Evolutionary conservation across 345 rosid genomes (phyloP), one percentile per base, ranked within the genome.

Genomic region (Brassica juncea): DNA sequence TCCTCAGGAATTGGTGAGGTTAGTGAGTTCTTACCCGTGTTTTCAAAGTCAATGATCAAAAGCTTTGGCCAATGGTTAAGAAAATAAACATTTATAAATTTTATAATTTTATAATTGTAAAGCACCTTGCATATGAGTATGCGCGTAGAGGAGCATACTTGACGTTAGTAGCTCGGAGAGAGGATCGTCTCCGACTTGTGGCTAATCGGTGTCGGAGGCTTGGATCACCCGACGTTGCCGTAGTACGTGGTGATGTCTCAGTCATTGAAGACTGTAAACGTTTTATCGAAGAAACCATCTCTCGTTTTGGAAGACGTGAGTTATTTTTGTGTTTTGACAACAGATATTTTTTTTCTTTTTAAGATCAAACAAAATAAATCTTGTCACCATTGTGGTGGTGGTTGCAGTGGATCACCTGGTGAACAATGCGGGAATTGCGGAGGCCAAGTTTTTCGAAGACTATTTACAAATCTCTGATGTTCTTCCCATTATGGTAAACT

Each of bases 1-100:
- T 88, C 92, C 63, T 87, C 92, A 2, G 90, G 89, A 57, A 84
- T 89, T 6, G 93, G 91, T 21, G 91, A 89, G 91, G 91, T 85
- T 54, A 70, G 76, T 73, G 30, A 14, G 23, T 2, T 49, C 49
- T 49, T 54, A 23, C 16, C 32, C 5, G 4, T 61, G 9, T 8
- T 0, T 15, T 3, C 21, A 74, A 49, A 49, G 25, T 64, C n/a
- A 63, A 8, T 25, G 5, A 42, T 68, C 55, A 73, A 63, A 61
- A 31, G 32, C n/a, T 31, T 71, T 69, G 72, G 5, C 19, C 23
- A 14, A 23, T 42, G 12, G 70, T 42, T 35, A 35, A 65, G 21
- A 6, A 30, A 30, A 30, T n/a, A 32, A 37, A 39, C 32, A 39
- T 66, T 27, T 42, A 4, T n/a, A 42, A 8, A 8, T 14, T 77